These are phyloP conservation scores for Ascocoryne sarcoides DNA, from an alignment of 2,329 filamentous ascomycete species.

Conservation along the genomic window DNA sequence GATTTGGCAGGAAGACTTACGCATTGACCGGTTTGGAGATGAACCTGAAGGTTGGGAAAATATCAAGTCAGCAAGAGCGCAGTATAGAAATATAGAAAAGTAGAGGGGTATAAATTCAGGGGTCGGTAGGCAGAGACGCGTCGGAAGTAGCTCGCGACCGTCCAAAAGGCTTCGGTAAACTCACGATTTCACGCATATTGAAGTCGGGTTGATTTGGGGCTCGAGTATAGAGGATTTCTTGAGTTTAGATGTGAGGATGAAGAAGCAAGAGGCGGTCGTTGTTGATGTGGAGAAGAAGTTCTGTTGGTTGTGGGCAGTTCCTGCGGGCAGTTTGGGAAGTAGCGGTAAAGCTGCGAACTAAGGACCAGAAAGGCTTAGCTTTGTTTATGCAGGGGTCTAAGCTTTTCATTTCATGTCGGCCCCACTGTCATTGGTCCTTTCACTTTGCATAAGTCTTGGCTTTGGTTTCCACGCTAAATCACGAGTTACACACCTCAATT, in stretches of 20 bases:
- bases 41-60: constrained; percentile 57
- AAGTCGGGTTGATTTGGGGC: constrained; percentile 26
- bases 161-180: constrained; percentile 29
- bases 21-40: constrained; percentile 99
- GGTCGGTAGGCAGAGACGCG: constrained; percentile 34
- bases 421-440: background rate
- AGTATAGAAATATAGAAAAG: constrained; percentile 30
- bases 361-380: background rate
- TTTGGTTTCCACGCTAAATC: background rate
- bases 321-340: background rate
- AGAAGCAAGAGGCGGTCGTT: constrained; percentile 19
- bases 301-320: background rate
- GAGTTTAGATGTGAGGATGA: constrained; percentile 11
- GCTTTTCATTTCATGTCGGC: too few relatives aligned
- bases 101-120: constrained; percentile 29
- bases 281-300: constrained; percentile 10
- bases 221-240: constrained; percentile 13
- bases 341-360: constrained; percentile 2
- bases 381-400: constrained; percentile 9
- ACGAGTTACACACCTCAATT: background rate
- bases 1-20: constrained; percentile 48
- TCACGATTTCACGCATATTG: constrained; percentile 70
- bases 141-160: constrained; percentile 11
- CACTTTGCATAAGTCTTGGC: too few relatives aligned
- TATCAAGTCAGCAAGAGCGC: constrained; percentile 44